A percentile compares a stretch with the other conserved stretches of the same genome.
Conservation (phyloP, 371 early-diverging fungal genomes). For the Syncephalastrum contaminatum region DNA sequence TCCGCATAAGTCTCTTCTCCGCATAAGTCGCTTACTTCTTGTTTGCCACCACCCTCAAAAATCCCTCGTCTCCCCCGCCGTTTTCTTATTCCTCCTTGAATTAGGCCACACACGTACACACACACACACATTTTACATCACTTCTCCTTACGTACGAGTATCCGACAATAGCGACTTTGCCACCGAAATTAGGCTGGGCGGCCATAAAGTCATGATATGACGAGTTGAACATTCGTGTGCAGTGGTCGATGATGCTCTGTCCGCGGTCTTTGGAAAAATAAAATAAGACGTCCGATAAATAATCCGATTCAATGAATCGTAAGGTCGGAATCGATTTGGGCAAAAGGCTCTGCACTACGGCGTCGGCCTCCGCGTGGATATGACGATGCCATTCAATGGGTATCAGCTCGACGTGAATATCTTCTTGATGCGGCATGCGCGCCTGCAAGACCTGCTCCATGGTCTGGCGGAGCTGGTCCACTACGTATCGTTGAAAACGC, state of each 20-base stretch:
- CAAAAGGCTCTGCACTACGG: slow-evolving; percentile 45
- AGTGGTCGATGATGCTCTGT: slow-evolving; percentile 54
- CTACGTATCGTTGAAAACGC: slow-evolving; percentile 13
- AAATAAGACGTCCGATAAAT: slow-evolving; percentile 65
- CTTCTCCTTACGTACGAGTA: slow-evolving; percentile 44
- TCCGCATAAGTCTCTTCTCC: no score
- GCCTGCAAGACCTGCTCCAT: slow-evolving; percentile 50
- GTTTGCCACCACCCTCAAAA: neutral
- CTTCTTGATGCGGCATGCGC: slow-evolving; percentile 41
- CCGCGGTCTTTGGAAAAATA: slow-evolving; percentile 55
- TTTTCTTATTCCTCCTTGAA: neutral
- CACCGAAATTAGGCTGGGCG: slow-evolving; percentile 54
- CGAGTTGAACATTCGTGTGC: slow-evolving; percentile 53
- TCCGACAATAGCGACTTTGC: slow-evolving; percentile 57
- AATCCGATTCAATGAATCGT: slow-evolving; percentile 62
- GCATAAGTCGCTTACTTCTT: no score
- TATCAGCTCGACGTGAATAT: slow-evolving; percentile 48
- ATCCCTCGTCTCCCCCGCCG: neutral
- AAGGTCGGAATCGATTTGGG: slow-evolving; percentile 59
- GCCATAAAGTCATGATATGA: slow-evolving; percentile 51
- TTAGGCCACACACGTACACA: neutral
- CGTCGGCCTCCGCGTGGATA: slow-evolving; percentile 53
- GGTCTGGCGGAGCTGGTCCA: slow-evolving; percentile 50
- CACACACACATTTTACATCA: neutral
- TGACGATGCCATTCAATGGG: slow-evolving; percentile 55